Evolutionary conservation across 495 filamentous ascomycete genomes (phyloP).

Genomic region (Stereocaulon alpinum): DNA sequence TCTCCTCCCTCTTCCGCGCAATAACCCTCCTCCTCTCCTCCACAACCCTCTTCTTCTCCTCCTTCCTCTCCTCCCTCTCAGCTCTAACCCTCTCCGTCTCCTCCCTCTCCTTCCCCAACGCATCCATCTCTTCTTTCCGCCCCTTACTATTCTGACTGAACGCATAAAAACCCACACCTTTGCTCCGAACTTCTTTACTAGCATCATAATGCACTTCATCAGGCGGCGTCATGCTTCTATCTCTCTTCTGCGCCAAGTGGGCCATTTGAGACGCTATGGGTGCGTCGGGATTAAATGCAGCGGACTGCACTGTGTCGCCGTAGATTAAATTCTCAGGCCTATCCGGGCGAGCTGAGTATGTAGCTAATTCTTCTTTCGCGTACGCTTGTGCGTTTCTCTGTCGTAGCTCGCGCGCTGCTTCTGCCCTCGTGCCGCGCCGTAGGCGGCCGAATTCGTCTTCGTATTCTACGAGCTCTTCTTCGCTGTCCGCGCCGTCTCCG

Average conservation of each 20-base stretch:
- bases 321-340: constrained; percentile 65
- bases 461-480: constrained; percentile 61
- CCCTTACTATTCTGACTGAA: constrained; percentile 63
- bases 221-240: constrained; percentile 66
- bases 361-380: constrained; percentile 32
- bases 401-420: constrained; percentile 48
- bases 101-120: constrained; percentile 50
- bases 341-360: constrained; percentile 46
- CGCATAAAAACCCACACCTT: constrained; percentile 82
- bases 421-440: constrained; percentile 51
- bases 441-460: constrained; percentile 83
- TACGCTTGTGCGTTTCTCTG: constrained; percentile 21
- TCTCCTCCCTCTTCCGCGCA: constrained; percentile 46
- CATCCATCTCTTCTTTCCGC: constrained; percentile 65
- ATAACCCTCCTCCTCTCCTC: constrained; percentile 50
- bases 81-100: constrained; percentile 55
- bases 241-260: constrained; percentile 58
- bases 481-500: constrained; percentile 30
- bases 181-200: constrained; percentile 65
- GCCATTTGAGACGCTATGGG: constrained; percentile 54
- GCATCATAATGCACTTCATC: constrained; percentile 77
- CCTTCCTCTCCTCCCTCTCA: constrained; percentile 38
- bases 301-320: constrained; percentile 69
- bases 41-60: constrained; percentile 38
- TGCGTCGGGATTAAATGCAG: constrained; percentile 67